Base-by-base conservation (phyloP, 371 early-diverging fungal genomes). In the Mucor lusitanicus region DNA sequence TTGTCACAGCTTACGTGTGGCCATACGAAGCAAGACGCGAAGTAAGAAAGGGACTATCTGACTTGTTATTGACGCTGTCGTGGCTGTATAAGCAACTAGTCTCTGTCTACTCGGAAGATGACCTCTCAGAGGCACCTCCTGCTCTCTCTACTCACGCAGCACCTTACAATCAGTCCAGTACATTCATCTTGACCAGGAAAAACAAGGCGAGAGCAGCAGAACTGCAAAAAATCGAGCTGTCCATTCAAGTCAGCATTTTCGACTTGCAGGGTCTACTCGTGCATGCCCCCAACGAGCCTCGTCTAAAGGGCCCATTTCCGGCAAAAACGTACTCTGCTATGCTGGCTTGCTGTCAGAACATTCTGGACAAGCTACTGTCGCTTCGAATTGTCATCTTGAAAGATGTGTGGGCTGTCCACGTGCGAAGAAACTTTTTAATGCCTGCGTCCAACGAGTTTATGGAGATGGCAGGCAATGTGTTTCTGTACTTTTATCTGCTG, bases 221-320 rank as follows among this genome's bases (percentile, higher is more conserved):
- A 23, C 88, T 91, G 61, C 75, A 92, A 74, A 85, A 87, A 3
- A 75, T 89, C 37, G 94, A 93, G 59, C 76, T 92, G 13, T 79
- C 79, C 3, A 70, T 95, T 9, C 95, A 94, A 70, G 65, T 86
- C 13, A 75, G 80, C 40, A 75, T 95, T n/a, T 67, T 92, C 27
- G 74, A 81, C 19, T 79, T 92, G 6, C 86, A 80, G 23, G 80
- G 74, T 4, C 79, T 95, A 8, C 71, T 95, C 6, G 69, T 64
- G 0, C 84, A 91, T 56, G 92, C 94, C 12, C 86, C 87, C 4
- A 92, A 92, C 58, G 95, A 95, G 72, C 95, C 95, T 0, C 87
- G 95, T 56, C 75, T 94, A 25, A 92, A 92, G 73, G 95, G 95
- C 6, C 88, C 88, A 9, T 95, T 92, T 65, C 95, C 95, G 1